phyloP scores from a whole-genome alignment of 78 protist genomes.

The Dictyostelium citrinum region DNA sequence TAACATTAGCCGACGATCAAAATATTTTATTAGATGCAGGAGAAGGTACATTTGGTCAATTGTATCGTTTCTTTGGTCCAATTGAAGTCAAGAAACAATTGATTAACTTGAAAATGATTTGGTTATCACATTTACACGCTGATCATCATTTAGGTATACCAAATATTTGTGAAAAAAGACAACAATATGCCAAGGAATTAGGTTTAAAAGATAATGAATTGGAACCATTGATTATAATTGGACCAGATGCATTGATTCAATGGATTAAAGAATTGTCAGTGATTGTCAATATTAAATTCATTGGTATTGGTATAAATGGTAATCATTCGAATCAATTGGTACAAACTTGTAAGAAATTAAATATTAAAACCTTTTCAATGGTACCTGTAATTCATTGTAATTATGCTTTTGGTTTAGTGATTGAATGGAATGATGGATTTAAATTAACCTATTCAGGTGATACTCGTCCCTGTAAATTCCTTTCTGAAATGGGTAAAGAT shows the following conservation, averaged over 20 bases:
- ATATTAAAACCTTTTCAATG: background rate
- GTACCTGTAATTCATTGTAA: slow-evolving; percentile 83
- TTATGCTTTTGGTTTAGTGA: slow-evolving; percentile 78
- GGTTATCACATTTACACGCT: slow-evolving; percentile 97
- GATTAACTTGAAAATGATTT: slow-evolving; percentile 38
- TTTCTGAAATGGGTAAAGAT: slow-evolving; percentile 59
- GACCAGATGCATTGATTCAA: slow-evolving; percentile 14
- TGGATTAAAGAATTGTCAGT: slow-evolving; percentile 45
- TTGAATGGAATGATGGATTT: slow-evolving; percentile 65
- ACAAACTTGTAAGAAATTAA: background rate
- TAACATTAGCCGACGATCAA: slow-evolving; percentile 2
- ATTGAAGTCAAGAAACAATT: slow-evolving; percentile 13
- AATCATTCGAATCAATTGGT: background rate
- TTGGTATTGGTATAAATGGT: slow-evolving; percentile 5
- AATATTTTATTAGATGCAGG: slow-evolving; percentile 92
- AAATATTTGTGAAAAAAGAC: slow-evolving; percentile 40
- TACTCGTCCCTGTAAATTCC: slow-evolving; percentile 87
- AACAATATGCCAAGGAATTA: background rate
- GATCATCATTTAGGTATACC: slow-evolving; percentile 97
- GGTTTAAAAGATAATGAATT: background rate
- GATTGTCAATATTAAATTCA: background rate
- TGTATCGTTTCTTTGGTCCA: slow-evolving; percentile 83
- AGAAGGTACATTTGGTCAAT: slow-evolving; percentile 94
- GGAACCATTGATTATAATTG: slow-evolving; percentile 11
- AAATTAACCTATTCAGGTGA: slow-evolving; percentile 93